Conservation (phyloP, 352 stramenopile species). For the Phytophthora pistaciae region DNA sequence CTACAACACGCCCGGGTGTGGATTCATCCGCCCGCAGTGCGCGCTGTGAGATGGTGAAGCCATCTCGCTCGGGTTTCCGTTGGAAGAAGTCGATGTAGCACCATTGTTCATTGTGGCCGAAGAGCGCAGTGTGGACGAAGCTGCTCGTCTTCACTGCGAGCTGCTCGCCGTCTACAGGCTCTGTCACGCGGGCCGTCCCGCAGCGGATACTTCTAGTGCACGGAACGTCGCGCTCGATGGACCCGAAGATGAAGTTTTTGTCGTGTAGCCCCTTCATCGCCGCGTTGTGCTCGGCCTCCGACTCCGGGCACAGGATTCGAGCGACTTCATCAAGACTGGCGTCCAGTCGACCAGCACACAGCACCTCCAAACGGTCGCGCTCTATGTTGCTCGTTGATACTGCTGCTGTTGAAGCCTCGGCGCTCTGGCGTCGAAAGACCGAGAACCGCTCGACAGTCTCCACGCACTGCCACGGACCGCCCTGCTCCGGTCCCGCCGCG, state of each 20-base stretch:
- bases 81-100: conserved; percentile 40
- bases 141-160: conserved; percentile 37
- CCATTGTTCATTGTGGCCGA: conserved; percentile 41
- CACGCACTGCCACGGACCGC: background rate
- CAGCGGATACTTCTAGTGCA: conserved; percentile 7
- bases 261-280: conserved; percentile 43
- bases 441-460: conserved; percentile 2
- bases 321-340: conserved; percentile 35
- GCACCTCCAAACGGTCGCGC: conserved; percentile 17
- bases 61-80: conserved; percentile 8
- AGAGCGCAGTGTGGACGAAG: conserved; percentile 24
- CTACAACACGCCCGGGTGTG: conserved; percentile 10
- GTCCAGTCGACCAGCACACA: conserved; percentile 29
- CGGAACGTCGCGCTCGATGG: conserved; percentile 23
- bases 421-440: background rate
- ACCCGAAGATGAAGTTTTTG: conserved; percentile 42
- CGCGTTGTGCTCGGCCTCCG: conserved; percentile 31
- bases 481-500: background rate
- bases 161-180: conserved; percentile 15
- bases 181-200: background rate
- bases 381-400: background rate
- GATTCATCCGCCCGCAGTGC: conserved; percentile 22
- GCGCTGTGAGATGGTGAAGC: conserved; percentile 32
- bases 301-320: conserved; percentile 21
- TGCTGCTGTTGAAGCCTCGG: background rate